These are phyloP conservation scores for Madurella mycetomatis DNA, from an alignment of 2,329 filamentous ascomycete species.

Conservation along the genomic window DNA sequence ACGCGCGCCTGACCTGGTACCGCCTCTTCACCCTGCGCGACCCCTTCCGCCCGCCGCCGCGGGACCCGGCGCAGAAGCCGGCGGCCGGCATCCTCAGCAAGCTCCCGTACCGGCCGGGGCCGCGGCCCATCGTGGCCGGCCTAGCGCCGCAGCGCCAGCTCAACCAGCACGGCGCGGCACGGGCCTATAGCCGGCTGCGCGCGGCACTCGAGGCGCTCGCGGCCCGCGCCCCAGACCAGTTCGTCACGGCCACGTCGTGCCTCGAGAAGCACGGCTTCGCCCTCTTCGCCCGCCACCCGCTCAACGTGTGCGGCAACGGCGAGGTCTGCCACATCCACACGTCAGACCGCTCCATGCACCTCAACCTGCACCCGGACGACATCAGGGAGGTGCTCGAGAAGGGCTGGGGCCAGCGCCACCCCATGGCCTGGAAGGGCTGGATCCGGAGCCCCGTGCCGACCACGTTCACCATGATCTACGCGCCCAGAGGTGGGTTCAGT, in stretches of 20 bases:
- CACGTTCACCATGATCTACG: conserved; percentile 79
- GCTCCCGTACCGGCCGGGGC: conserved; percentile 59
- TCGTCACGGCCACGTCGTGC: conserved; percentile 65
- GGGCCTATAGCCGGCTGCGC: conserved; percentile 53
- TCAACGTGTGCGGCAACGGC: conserved; percentile 69
- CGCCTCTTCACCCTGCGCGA: conserved; percentile 67
- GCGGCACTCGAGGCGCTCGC: conserved; percentile 50
- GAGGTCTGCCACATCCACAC: conserved; percentile 79
- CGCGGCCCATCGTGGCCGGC: conserved; percentile 64
- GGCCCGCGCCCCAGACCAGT: conserved; percentile 38
- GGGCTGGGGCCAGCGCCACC: conserved; percentile 74
- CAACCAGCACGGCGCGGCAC: conserved; percentile 56
- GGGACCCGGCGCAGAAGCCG: conserved; percentile 49
- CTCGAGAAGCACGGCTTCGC: conserved; percentile 79
- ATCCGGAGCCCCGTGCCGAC: conserved; percentile 64
- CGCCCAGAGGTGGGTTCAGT: conserved; percentile 51
- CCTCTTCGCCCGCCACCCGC: conserved; percentile 62
- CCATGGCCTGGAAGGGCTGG: conserved; percentile 62
- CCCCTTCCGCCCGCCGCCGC: conserved; percentile 57
- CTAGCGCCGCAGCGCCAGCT: conserved; percentile 80
- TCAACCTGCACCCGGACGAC: conserved; percentile 76
- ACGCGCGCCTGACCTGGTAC: conserved; percentile 68
- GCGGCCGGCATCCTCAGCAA: conserved; percentile 53
- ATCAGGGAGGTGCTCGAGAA: conserved; percentile 65
- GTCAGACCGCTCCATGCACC: conserved; percentile 70